phyloP scores from a whole-genome alignment of 768 basidiomycete genomes.

The Lentinula sp. region DNA sequence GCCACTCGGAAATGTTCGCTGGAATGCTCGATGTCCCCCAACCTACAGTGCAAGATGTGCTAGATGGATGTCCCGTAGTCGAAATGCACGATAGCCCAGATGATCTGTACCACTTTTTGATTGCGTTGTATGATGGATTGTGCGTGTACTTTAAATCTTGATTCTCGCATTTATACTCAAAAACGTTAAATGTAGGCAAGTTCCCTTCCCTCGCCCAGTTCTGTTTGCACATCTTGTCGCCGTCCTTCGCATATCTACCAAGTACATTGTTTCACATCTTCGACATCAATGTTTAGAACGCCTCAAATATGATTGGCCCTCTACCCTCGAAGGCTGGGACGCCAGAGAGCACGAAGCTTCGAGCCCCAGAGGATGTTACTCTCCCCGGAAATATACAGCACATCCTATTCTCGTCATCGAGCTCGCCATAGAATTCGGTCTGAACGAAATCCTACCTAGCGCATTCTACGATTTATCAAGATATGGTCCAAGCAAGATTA shows the following conservation, averaged over 20 bases:
- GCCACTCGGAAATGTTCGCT: conserved; percentile 75
- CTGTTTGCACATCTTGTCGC: conserved; percentile 54
- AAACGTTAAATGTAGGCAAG: conserved; percentile 37
- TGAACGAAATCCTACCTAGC: conserved; percentile 54
- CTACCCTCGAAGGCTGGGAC: conserved; percentile 66
- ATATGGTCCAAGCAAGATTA: conserved; percentile 66
- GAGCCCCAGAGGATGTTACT: conserved; percentile 44
- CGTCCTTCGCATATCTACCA: conserved; percentile 66
- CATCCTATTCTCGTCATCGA: conserved; percentile 70
- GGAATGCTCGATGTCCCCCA: conserved; percentile 63
- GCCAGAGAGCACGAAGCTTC: conserved; percentile 51
- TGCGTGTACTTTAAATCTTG: conserved; percentile 25
- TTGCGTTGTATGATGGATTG: conserved; percentile 75
- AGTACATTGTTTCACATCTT: conserved; percentile 70
- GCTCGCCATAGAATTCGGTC: conserved; percentile 58
- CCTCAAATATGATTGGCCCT: conserved; percentile 61
- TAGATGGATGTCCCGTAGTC: conserved; percentile 54
- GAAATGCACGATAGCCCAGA: conserved; percentile 60
- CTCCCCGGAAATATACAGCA: conserved; percentile 50
- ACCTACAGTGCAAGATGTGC: conserved; percentile 31
- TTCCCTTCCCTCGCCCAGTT: conserved; percentile 36
- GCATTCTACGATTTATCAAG: conserved; percentile 73
- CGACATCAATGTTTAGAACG: conserved; percentile 54
- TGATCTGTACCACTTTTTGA: conserved; percentile 61
- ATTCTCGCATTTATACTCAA: background rate